phyloP scores from a whole-genome alignment of 495 filamentous ascomycete species.

The Penicillium salamii region DNA sequence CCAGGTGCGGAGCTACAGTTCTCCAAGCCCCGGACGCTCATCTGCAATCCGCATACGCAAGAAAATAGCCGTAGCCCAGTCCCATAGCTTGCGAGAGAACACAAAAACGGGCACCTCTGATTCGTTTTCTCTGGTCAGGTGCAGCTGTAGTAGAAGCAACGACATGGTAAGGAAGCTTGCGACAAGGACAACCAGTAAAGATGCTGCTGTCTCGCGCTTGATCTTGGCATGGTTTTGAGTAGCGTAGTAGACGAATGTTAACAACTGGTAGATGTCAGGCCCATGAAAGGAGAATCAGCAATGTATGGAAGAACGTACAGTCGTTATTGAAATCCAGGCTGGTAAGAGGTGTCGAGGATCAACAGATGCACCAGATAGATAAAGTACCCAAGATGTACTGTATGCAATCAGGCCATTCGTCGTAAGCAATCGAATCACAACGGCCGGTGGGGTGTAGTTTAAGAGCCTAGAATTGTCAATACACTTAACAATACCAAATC shows the following conservation, averaged over 20 bases:
- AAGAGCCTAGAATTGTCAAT: constrained; percentile 58
- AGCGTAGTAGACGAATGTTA: constrained; percentile 77
- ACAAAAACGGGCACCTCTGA: constrained; percentile 60
- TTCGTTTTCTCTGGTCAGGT: constrained; percentile 63
- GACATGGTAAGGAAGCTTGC: constrained; percentile 75
- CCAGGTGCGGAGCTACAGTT: constrained; percentile 17
- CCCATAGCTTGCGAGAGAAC: constrained; percentile 47
- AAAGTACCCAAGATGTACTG: constrained; percentile 75
- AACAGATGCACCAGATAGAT: constrained; percentile 68
- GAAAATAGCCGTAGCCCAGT: constrained; percentile 40
- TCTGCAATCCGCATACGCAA: constrained; percentile 41
- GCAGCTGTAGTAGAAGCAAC: constrained; percentile 63
- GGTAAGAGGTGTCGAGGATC: constrained; percentile 78
- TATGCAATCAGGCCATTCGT: constrained; percentile 78
- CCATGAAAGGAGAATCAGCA: not conserved
- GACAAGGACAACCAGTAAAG: constrained; percentile 71
- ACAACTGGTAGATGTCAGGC: constrained; percentile 46
- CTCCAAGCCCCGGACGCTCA: constrained; percentile 18
- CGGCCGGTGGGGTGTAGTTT: constrained; percentile 81
- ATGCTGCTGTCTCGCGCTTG: constrained; percentile 74
- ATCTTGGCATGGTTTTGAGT: constrained; percentile 80
- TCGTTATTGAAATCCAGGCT: constrained; percentile 83
- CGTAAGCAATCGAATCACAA: constrained; percentile 77
- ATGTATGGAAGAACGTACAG: constrained; percentile 42
- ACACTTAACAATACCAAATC: not conserved